Conservation (phyloP, 2,329 filamentous ascomycete genomes). For the Xylaria sp. region DNA sequence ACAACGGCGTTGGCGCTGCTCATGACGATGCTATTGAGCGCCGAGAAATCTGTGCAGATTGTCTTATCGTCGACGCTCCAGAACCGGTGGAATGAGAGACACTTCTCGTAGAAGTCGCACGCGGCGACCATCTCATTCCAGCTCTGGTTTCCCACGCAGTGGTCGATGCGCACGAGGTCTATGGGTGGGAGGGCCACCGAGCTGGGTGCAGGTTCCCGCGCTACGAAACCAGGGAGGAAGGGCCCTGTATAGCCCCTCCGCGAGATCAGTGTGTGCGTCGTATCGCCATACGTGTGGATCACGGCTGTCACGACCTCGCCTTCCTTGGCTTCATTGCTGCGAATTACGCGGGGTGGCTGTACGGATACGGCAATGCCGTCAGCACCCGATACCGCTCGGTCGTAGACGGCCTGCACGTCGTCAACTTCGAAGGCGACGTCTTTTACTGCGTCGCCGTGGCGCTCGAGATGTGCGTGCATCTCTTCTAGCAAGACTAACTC, state of each 20-base stretch:
- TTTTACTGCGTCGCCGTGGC: slow-evolving; percentile 92
- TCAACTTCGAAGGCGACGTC: slow-evolving; percentile 96
- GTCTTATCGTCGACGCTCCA: slow-evolving; percentile 95
- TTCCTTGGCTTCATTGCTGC: slow-evolving; percentile 62
- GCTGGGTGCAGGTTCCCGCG: slow-evolving; percentile 50
- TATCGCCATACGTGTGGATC: slow-evolving; percentile 92
- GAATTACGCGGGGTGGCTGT: slow-evolving; percentile 57
- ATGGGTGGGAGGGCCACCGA: slow-evolving; percentile 64
- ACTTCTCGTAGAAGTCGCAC: slow-evolving; percentile 80
- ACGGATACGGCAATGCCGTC: slow-evolving; percentile 61
- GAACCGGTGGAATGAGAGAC: slow-evolving; percentile 93
- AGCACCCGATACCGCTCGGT: slow-evolving; percentile 68
- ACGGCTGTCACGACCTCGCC: slow-evolving; percentile 76
- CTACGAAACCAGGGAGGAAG: slow-evolving; percentile 84
- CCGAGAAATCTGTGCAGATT: slow-evolving; percentile 91
- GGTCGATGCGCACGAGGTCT: slow-evolving; percentile 78
- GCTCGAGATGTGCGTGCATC: slow-evolving; percentile 82
- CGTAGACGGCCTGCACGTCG: slow-evolving; percentile 80
- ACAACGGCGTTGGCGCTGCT: slow-evolving; percentile 81
- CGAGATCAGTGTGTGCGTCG: slow-evolving; percentile 89
- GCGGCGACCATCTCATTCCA: slow-evolving; percentile 83
- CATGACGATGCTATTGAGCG: slow-evolving; percentile 90
- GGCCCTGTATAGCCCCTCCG: slow-evolving; percentile 71
- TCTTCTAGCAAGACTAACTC: slow-evolving; percentile 72
- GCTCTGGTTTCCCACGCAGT: slow-evolving; percentile 96